Conservation (phyloP, 148 eudicot species). For the Heliamphora exappendiculata region DNA sequence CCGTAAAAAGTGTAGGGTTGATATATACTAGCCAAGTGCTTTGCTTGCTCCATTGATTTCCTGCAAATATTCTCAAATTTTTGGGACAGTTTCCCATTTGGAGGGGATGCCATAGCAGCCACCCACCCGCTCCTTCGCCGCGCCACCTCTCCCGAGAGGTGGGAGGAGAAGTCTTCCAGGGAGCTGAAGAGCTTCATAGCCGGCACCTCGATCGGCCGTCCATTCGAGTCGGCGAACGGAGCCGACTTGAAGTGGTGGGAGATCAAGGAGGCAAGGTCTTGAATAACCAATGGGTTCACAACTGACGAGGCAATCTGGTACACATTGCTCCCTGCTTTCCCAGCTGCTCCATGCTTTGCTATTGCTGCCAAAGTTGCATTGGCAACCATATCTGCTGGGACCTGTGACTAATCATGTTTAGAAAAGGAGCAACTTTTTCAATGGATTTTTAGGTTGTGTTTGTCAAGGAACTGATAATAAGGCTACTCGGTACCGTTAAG, state of each 20-base stretch:
- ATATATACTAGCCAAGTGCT: slow-evolving; percentile 76
- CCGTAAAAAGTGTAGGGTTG: slow-evolving; percentile 86
- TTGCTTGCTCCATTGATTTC: slow-evolving; percentile 81
- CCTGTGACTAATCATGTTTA: slow-evolving; percentile 31
- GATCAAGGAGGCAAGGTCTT: slow-evolving; percentile 52
- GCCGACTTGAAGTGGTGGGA: slow-evolving; percentile 57
- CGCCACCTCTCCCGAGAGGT: slow-evolving; percentile 59
- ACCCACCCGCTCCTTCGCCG: too few species aligned
- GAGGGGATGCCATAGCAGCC: too few species aligned
- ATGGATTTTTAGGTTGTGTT: too few species aligned
- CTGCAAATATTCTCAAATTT: slow-evolving; percentile 60
- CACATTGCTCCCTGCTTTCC: slow-evolving; percentile 55
- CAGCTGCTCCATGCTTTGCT: slow-evolving; percentile 76
- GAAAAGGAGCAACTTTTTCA: too few species aligned
- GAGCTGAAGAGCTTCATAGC: slow-evolving; percentile 59
- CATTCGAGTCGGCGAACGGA: slow-evolving; percentile 66
- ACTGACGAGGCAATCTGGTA: slow-evolving; percentile 96
- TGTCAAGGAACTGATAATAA: too few species aligned
- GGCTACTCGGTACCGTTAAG: too few species aligned
- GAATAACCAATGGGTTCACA: slow-evolving; percentile 69
- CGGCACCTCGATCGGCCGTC: slow-evolving; percentile 64
- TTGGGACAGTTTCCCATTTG: slow-evolving; percentile 38
- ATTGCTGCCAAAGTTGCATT: slow-evolving; percentile 91
- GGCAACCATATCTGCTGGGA: slow-evolving; percentile 97
- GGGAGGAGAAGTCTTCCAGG: slow-evolving; percentile 80